Base-by-base conservation (phyloP, 306 rosid species). In the Fagus sylvatica region DNA sequence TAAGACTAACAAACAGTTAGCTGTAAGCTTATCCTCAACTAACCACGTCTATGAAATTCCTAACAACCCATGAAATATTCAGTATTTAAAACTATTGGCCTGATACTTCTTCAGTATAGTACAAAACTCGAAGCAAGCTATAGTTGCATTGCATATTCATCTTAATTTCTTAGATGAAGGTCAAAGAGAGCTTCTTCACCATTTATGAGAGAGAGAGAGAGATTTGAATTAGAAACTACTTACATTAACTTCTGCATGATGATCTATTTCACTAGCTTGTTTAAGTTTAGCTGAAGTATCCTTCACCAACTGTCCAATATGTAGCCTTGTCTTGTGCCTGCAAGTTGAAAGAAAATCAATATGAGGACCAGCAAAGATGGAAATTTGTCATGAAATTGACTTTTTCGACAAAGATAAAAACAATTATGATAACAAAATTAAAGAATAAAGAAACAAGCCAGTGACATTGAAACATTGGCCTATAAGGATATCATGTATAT, bases 281-380 rank as follows among this genome's bases (percentile, higher is more conserved):
- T 94, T 94, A 80, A 94, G 98, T 72, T 85, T 94, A 54, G 91
- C 90, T 1, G 98, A 94, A 10, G 98, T 94, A 77, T 92, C 97
- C 82, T 94, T 94, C 85, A 94, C 98, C 90, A 94, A 80, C 61
- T 92, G 92, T 83, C 98, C 98, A 84, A 94, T 92, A 71, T 92
- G 97, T 37, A 86, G 83, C 82, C 98, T 88, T 22, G 97, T 92
- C 90, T 94, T 94, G 79, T 88, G 98, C 90, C 98, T 94, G 87
- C 70, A 79, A 85, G 46, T 78, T 17, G 3, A 71, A 80, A 46
- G 51, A 41, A 78, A 69, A 42, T 40, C 70, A 82, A 69, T 12
- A 30, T 59, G 73, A 73, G 34, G 67, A 71, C 7, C 17, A 19
- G 49, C 12, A 62, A 53, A 34, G 28, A 53, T 75, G 40, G 36